Evolutionary conservation across 2,329 filamentous ascomycete genomes (phyloP), one percentile per base, ranked within the genome.

Genomic region (Thielaviopsis euricoi): DNA sequence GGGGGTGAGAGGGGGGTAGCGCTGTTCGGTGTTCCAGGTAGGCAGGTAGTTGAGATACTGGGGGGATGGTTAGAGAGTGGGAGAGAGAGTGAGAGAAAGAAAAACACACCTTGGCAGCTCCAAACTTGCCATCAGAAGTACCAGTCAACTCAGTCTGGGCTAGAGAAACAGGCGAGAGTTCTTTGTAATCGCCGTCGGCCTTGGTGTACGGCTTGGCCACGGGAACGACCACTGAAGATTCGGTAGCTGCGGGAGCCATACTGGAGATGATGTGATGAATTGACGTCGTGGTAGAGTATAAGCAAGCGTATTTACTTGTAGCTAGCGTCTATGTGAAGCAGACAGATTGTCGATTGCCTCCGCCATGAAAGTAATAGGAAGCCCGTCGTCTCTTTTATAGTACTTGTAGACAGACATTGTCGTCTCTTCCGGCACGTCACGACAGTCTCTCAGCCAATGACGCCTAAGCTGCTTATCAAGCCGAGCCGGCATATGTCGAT

Each of bases 1-100:
- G 0, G 77, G 79, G 61, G 83, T 71, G 7, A 87, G 75, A 6
- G 86, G 83, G 58, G 80, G 75, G 64, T 83, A 86, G 62, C 75
- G 76, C 69, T 82, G 78, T 62, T 81, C 74, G 48, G 76, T 74
- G 65, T 85, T 77, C 84, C 84, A 88, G 1, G 80, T 82, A 1
- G 85, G 85, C 9, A 89, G 77, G 67, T 90, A 90, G 65, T 88
- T 75, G 3, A 82, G 82, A 63, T 87, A 89, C 66, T 81, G 13
- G 9, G 58, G 17, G 25, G 43, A 57, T 52, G 57, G 58, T 51
- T 58, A 53, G 26, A 29, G 6, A 12, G 3, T 46, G 40, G 40
- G 6, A 17, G 37, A 43, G 17, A 43, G 4, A 17, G 37, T 40
- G 21, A n/a, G 10, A 6, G 17, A 9, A 9, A 9, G 49, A 25